These are phyloP conservation scores for Noccaea caerulescens DNA, from an alignment of 345 rosid species.

Conservation along the genomic window DNA sequence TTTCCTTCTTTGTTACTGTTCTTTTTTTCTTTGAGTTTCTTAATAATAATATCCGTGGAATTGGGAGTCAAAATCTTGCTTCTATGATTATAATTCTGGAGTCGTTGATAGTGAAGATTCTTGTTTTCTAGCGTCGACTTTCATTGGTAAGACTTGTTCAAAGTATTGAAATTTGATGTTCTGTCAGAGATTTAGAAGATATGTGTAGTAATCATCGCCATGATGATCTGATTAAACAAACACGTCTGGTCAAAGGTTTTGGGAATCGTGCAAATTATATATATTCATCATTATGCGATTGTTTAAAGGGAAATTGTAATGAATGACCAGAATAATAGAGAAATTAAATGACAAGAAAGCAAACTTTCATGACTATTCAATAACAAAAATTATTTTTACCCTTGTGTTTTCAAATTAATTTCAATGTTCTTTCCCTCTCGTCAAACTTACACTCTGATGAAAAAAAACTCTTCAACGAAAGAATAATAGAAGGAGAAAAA, in stretches of 20 bases:
- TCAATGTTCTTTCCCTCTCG: no score
- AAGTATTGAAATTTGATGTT: slow-evolving; percentile 2
- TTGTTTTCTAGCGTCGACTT: neutral
- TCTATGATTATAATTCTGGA: neutral
- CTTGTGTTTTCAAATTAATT: no score
- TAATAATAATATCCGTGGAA: slow-evolving; percentile 16
- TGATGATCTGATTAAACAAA: slow-evolving; percentile 16
- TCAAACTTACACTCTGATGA: no score
- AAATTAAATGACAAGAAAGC: no score
- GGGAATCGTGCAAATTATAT: neutral
- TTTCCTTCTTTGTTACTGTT: neutral
- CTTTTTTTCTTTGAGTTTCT: slow-evolving; percentile 15
- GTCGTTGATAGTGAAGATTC: slow-evolving; percentile 1
- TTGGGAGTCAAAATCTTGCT: slow-evolving; percentile 3
- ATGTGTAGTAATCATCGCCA: slow-evolving; percentile 18
- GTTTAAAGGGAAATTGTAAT: no score
- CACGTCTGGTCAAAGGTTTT: slow-evolving; percentile 9
- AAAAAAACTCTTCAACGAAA: no score
- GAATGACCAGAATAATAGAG: no score
- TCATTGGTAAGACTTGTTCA: slow-evolving; percentile 22
- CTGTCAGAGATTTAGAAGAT: slow-evolving; percentile 18
- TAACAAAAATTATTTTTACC: no score
- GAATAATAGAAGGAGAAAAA: no score
- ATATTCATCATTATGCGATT: neutral
- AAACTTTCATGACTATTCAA: no score